These are phyloP conservation scores for Marchantia paleacea DNA, from an alignment of 225 moss, liverwort and hornwort species.

Conservation along the genomic window DNA sequence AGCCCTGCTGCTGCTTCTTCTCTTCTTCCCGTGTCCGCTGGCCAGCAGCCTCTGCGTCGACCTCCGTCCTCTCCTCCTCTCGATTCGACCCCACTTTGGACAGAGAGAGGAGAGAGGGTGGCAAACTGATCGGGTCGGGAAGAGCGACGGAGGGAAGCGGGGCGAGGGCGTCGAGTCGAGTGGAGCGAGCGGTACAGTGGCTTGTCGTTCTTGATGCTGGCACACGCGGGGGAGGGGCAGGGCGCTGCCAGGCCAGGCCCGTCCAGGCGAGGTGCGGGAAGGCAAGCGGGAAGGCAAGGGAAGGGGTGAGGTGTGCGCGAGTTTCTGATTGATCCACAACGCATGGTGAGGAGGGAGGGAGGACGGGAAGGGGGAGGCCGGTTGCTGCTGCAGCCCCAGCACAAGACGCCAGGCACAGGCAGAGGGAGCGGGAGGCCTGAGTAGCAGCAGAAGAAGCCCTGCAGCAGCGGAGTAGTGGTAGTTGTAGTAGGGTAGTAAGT, in stretches of 20 bases:
- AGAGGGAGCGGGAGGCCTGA: too few species aligned
- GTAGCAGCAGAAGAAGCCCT: too few species aligned
- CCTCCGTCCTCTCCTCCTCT: not conserved
- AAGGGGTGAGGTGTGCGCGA: conserved; percentile 1
- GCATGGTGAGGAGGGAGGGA: conserved; percentile 12
- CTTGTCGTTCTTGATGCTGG: conserved; percentile 36
- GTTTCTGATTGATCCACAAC: conserved; percentile 24
- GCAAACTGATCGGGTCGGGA: not conserved
- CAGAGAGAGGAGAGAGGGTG: not conserved
- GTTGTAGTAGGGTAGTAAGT: too few species aligned
- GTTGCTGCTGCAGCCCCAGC: conserved; percentile 6
- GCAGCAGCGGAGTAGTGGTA: too few species aligned
- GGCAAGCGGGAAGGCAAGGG: too few species aligned
- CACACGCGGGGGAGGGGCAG: conserved; percentile 20
- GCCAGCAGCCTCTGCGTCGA: not conserved
- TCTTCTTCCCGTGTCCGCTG: not conserved
- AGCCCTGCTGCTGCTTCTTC: not conserved
- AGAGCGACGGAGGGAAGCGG: not conserved
- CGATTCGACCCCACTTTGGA: not conserved
- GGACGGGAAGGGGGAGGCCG: conserved; percentile 4
- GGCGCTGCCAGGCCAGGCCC: not conserved
- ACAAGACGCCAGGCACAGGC: not conserved
- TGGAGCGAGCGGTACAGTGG: conserved; percentile 7
- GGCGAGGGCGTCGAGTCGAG: not conserved
- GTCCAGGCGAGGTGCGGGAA: not conserved